A percentile compares a stretch with the other conserved stretches of the same genome.
These are phyloP conservation scores for Linnemannia exigua DNA, from an alignment of 192 early-diverging fungal genomes.

Conservation along the genomic window DNA sequence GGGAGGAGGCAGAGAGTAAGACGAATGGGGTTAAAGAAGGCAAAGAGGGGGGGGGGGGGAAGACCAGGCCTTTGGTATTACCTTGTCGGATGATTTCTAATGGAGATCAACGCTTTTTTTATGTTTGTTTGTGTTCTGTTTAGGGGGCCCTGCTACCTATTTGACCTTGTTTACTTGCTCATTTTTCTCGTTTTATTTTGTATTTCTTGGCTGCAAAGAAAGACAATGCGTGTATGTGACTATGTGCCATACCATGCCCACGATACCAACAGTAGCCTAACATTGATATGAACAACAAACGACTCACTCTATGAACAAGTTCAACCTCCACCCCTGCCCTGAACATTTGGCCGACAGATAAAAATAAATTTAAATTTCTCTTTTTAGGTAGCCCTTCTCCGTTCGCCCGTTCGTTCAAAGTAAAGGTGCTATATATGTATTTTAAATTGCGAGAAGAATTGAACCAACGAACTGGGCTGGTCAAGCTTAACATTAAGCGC, in stretches of 20 bases:
- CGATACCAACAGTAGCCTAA: too few species aligned
- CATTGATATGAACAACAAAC: not conserved
- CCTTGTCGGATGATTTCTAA: slow-evolving; percentile 1
- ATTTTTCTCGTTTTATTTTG: too few species aligned
- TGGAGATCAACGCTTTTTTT: not conserved
- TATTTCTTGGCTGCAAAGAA: not conserved
- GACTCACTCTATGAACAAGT: too few species aligned
- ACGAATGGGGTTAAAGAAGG: too few species aligned
- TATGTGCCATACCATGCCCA: not conserved
- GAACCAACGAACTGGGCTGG: not conserved
- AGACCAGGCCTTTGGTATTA: not conserved
- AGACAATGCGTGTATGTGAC: not conserved
- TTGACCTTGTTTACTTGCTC: not conserved
- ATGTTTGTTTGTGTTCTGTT: not conserved
- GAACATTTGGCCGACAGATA: not conserved
- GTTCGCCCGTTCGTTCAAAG: not conserved
- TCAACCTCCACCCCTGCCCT: slow-evolving; percentile 5
- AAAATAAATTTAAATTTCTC: slow-evolving; percentile 2
- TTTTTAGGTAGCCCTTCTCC: not conserved
- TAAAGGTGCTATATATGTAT: too few species aligned
- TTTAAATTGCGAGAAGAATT: not conserved
- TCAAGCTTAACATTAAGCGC: not conserved
- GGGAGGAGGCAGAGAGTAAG: not conserved
- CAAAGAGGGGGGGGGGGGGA: not conserved
- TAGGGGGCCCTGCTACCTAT: not conserved